Evolutionary conservation across 495 filamentous ascomycete species (phyloP), one percentile per base, ranked within the genome.

Genomic region (Podospora pseudoanserina): DNA sequence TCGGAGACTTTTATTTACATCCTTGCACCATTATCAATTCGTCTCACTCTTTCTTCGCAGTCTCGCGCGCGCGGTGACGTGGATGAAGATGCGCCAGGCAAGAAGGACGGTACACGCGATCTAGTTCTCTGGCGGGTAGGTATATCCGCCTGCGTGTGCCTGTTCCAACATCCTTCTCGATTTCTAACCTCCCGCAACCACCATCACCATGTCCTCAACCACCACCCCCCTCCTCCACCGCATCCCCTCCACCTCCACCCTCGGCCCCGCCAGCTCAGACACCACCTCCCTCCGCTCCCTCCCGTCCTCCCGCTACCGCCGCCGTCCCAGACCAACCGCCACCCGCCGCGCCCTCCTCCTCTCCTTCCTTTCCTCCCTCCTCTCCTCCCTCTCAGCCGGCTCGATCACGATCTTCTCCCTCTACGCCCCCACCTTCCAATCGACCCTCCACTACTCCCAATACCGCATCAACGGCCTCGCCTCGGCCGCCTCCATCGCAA

Each of bases 351-450:
- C 73, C 70, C 77, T n/a, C 78, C 60, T 62, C 62, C 23, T 82
- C 54, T 79, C 83, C 55, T 80, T 84, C 69, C 59, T 76, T 49
- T 69, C 78, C 13, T 76, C 83, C 27, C 71, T 84, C 19, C 55
- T 83, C 30, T 76, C 78, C 20, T 82, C 86, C 44, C 84, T 97
- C 20, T 93, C 90, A 67, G 93, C 91, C 15, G 92, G 93, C 64
- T 93, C 90, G 66, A 88, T 97, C 67, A 91, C 91, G 5, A 88
- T 92, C 20, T 98, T 92, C 83, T 95, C 92, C 4, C 85, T 99
- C 53, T 99, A 97, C 79, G 94, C 90, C 4, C 94, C 91, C 66
- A 82, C 94, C 56, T 91, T 99, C 77, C 90, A 96, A 72, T 87
- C 88, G 57, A 86, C 89, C 64, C 83, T 99, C 65, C 89, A 86